Evolutionary conservation across 495 filamentous ascomycete genomes (phyloP), one percentile per base, ranked within the genome.

Genomic region (Filosporella fistucella): DNA sequence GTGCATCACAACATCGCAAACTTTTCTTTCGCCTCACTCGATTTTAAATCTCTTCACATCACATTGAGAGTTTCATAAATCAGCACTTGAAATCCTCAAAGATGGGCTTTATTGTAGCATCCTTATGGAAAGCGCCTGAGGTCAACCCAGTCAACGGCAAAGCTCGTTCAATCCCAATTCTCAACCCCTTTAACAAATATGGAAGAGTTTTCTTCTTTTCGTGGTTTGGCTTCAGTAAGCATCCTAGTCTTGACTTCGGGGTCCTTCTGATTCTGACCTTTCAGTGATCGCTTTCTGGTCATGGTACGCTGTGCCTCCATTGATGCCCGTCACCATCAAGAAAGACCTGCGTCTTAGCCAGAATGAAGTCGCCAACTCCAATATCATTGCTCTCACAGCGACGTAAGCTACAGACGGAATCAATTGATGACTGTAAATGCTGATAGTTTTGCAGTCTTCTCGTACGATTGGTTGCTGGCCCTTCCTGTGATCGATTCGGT

Each of bases 151-250:
- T 81, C 63, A 94, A 85, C 61, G 73, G 74, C 13, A 94, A 94
- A 62, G 91, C 91, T 25, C 77, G 75, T 32, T 85, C 85, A 0
- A 81, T 96, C 39, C 91, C 91, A 0, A 59, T 87, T 25, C 63
- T 96, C 22, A 96, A 96, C 61, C 82, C 85, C 8, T 58, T 88
- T 49, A 79, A 94, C 56, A 61, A 79, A 51, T 88, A 97, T 75
- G 90, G 91, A 36, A 77, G 90, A 2, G 88, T 93, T 0, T 96
- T 94, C 65, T 89, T 89, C 73, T 95, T 96, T 68, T 88, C 89
- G 0, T 96, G 91, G 85, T 77, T 89, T 39, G 91, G 91, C 8
- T 97, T 97, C 69, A 88, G 41, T 43, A 43, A 43, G 39, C 14
- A 12, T 13, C 28, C 13, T 26, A 11, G n/a, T 24, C 8, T 20